Conservation (phyloP, 768 basidiomycete species). For the Mycena polygramma region DNA sequence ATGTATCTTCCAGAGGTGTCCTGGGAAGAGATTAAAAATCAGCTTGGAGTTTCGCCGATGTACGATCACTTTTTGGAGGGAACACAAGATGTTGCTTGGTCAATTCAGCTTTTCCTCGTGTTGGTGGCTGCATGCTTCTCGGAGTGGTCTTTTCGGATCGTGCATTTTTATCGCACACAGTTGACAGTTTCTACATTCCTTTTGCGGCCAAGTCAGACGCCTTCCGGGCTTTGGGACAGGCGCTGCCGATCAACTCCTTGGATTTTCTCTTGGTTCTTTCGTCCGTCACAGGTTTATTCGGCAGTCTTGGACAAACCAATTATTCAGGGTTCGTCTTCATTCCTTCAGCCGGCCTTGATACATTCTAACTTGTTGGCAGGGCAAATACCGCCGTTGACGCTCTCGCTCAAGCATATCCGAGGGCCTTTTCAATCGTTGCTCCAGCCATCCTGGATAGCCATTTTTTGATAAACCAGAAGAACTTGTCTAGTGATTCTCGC, state of each 20-base stretch:
- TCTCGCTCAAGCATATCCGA: slow-evolving; percentile 40
- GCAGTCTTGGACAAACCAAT: slow-evolving; percentile 55
- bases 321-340: slow-evolving; percentile 41
- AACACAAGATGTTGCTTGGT: background rate
- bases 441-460: slow-evolving; percentile 46
- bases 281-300: slow-evolving; percentile 50
- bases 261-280: slow-evolving; percentile 54
- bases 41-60: background rate
- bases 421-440: slow-evolving; percentile 50
- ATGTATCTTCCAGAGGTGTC: slow-evolving; percentile 9
- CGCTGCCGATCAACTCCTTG: slow-evolving; percentile 43
- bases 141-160: too few species aligned
- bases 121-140: too few species aligned
- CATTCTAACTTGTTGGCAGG: slow-evolving; percentile 34
- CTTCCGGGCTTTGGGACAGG: slow-evolving; percentile 42
- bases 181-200: slow-evolving; percentile 23
- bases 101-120: too few species aligned
- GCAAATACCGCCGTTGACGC: slow-evolving; percentile 51
- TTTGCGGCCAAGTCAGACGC: slow-evolving; percentile 47
- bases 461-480: background rate
- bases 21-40: background rate
- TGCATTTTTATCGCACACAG: too few species aligned
- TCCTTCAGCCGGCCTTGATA: too few species aligned
- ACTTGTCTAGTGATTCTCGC: background rate
- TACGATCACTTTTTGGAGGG: slow-evolving; percentile 14